Evolutionary conservation across 73 alveolate genomes (phyloP).

Genomic region (Strombidium stylifer): DNA sequence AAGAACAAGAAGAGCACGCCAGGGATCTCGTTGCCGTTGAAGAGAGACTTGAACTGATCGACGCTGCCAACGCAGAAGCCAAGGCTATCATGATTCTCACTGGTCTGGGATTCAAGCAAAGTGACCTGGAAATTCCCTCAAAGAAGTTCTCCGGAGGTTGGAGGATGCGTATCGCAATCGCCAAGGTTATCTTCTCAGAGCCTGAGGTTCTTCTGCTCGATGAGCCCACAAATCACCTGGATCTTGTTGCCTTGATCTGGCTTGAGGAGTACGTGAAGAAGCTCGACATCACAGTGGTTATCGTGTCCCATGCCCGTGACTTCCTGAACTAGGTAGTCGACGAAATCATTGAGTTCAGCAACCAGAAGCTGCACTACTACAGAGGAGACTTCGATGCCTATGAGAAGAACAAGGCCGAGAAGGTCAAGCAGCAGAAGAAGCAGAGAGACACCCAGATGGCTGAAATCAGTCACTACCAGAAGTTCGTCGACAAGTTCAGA

Average conservation of each 20-base stretch:
- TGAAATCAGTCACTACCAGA: slow-evolving; percentile 92
- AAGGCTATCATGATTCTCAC: slow-evolving; percentile 85
- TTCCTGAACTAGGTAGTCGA: slow-evolving; percentile 97
- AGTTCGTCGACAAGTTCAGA: slow-evolving; percentile 97
- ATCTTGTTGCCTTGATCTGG: slow-evolving; percentile 99
- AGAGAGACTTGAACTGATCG: slow-evolving; percentile 85
- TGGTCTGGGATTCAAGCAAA: slow-evolving; percentile 93
- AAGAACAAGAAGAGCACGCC: slow-evolving; percentile 52
- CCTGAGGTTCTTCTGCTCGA: slow-evolving; percentile 97
- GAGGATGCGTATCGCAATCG: slow-evolving; percentile 98
- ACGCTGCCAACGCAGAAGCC: slow-evolving; percentile 90
- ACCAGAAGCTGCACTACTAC: slow-evolving; percentile 86
- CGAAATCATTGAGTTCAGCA: slow-evolving; percentile 96
- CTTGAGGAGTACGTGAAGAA: slow-evolving; percentile 90
- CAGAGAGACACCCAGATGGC: slow-evolving; percentile 84
- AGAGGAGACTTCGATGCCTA: slow-evolving; percentile 96
- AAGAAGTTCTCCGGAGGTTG: slow-evolving; percentile 99
- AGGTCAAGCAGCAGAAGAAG: slow-evolving; percentile 73
- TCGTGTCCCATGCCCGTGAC: slow-evolving; percentile 99
- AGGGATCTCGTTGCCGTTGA: slow-evolving; percentile 65
- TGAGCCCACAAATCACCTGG: slow-evolving; percentile 99
- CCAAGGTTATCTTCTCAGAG: slow-evolving; percentile 95
- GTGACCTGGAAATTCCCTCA: slow-evolving; percentile 80
- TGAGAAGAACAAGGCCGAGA: slow-evolving; percentile 91
- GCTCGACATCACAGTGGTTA: slow-evolving; percentile 96